A percentile compares a stretch with the other conserved stretches of the same genome.
Conservation (phyloP, 768 basidiomycete genomes). For the Brasilioporus rufonigricans region DNA sequence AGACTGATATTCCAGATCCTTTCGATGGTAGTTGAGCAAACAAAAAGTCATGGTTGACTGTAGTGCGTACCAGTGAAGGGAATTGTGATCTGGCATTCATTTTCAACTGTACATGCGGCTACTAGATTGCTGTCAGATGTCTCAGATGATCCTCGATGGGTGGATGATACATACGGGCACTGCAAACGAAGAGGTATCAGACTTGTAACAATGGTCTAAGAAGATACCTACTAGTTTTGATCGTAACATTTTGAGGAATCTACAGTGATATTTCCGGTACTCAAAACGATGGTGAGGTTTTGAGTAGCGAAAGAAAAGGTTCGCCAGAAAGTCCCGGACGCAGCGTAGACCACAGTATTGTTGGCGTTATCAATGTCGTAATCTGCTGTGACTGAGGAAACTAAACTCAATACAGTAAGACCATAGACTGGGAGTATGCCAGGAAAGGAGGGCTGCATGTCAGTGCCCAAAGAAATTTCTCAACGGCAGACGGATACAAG, state of each 20-base stretch:
- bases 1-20: constrained; percentile 19
- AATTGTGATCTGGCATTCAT: constrained; percentile 11
- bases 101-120: neutral
- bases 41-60: neutral
- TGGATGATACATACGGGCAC: constrained; percentile 9
- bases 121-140: constrained; percentile 3
- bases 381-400: too few relatives aligned
- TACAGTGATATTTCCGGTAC: neutral
- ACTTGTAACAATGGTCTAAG: neutral
- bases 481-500: neutral
- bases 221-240: constrained; percentile 17
- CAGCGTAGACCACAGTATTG: too few relatives aligned
- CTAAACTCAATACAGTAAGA: too few relatives aligned
- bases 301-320: constrained; percentile 2
- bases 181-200: neutral
- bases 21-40: neutral
- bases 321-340: neutral
- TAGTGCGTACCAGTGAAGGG: constrained; percentile 15
- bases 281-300: neutral
- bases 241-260: constrained; percentile 16
- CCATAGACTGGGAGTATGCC: too few relatives aligned
- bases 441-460: too few relatives aligned
- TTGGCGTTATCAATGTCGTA: too few relatives aligned
- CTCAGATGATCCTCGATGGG: neutral
- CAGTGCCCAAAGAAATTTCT: too few relatives aligned